Base-by-base conservation (phyloP, 108 stramenopile species). In the Nannochloropsis oceanica region DNA sequence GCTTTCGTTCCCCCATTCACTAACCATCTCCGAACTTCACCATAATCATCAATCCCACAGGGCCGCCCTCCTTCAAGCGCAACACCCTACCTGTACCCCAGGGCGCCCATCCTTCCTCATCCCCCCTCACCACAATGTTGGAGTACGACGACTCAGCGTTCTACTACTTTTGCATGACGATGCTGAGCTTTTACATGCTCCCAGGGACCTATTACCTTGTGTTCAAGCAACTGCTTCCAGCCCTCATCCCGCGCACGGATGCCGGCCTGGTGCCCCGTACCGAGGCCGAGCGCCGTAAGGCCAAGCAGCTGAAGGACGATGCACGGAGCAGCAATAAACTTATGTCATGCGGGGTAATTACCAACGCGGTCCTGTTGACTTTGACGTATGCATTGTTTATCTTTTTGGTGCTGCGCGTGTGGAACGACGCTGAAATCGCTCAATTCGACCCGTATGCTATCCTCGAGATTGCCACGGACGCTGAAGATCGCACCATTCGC, bases 61-160 rank as follows among this genome's bases (percentile, higher is more conserved):
- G n/a, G 59, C 59, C 18, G n/a, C 59, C n/a, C 59, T 73, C 10
- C 34, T 34, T 34, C 34, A 34, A 73, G 9, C 59, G 18, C n/a
- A 73, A 18, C n/a, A 73, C 59, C n/a, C 22, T n/a, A n/a, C 59
- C 59, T 73, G 59, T 73, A n/a, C 22, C 59, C 59, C 10, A n/a
- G 59, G 59, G 59, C n/a, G 34, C 59, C n/a, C 59, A 3, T 10
- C 80, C 80, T 9, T 73, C 2, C 59, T 73, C 10, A 18, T 3
- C n/a, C 59, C 59, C 34, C 5, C 5, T 27, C 25, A 14, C 43
- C 13, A 87, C 84, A 27, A 91, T 91, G 91, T 50, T 91, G 42
- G 91, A 91, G n/a, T 91, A 91, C 50, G 91, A 91, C 43, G 87
- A 90, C 79, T 88, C 87, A 13, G 91, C 91, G 80, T 91, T 91